These are phyloP conservation scores for Cercospora sp. DNA, from an alignment of 2,329 filamentous ascomycete genomes.

Conservation along the genomic window DNA sequence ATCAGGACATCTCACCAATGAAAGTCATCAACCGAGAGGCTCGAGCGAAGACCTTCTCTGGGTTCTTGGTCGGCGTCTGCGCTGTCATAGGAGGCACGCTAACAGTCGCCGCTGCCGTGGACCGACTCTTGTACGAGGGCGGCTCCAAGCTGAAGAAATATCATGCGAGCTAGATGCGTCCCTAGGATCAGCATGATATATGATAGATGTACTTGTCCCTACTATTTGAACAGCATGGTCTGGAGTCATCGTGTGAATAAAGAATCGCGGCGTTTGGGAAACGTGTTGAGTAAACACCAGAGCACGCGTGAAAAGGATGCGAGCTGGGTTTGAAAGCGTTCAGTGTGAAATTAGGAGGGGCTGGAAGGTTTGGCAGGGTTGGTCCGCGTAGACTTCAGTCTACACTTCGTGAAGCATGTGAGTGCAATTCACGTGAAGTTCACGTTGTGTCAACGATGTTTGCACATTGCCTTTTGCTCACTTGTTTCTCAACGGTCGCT, in stretches of 20 bases:
- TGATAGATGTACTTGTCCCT: constrained; percentile 9
- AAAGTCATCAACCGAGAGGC: constrained; percentile 98
- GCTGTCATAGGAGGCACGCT: constrained; percentile 92
- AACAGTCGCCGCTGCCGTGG: constrained; percentile 91
- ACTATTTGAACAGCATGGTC: not conserved
- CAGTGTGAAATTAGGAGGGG: not conserved
- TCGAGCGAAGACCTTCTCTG: constrained; percentile 82
- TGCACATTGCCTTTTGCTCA: not conserved
- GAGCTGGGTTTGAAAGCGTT: not conserved
- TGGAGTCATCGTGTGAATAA: not conserved
- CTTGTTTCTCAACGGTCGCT: not conserved
- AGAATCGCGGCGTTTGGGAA: not conserved
- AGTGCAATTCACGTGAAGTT: constrained; percentile 3
- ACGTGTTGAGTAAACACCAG: not conserved
- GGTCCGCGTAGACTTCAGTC: constrained; percentile 3
- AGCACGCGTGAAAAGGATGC: not conserved
- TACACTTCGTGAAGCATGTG: not conserved
- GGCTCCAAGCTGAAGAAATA: constrained; percentile 82
- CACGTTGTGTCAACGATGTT: not conserved
- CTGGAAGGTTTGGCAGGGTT: constrained; percentile 7
- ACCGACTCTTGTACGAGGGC: constrained; percentile 89
- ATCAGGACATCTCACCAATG: constrained; percentile 90
- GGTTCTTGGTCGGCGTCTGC: constrained; percentile 91
- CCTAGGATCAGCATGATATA: constrained; percentile 4
- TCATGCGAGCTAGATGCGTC: constrained; percentile 55